phyloP scores from a whole-genome alignment of 257 asterid genomes.

The Petrea volubilis region DNA sequence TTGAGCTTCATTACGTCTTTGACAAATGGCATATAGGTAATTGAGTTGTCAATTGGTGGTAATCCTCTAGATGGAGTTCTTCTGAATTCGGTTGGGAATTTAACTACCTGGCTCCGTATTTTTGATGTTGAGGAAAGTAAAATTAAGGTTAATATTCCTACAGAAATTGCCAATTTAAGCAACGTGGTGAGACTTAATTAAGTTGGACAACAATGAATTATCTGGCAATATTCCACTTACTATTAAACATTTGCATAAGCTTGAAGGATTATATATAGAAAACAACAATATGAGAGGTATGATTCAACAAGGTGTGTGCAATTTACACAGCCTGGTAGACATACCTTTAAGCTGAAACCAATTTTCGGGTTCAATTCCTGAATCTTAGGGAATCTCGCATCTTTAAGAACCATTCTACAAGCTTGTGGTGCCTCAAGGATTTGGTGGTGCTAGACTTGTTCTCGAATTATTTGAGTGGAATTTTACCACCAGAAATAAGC shows the following conservation, averaged over 20 bases:
- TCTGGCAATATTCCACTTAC: conserved; percentile 15
- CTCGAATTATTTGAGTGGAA: conserved; percentile 16
- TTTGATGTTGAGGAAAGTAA: not conserved
- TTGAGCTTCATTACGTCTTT: conserved; percentile 28
- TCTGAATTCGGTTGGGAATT: conserved; percentile 34
- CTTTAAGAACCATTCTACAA: conserved; percentile 3
- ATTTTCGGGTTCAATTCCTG: conserved; percentile 21
- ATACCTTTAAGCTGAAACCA: not conserved
- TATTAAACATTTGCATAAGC: not conserved
- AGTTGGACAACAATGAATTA: conserved; percentile 4
- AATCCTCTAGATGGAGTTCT: conserved; percentile 18
- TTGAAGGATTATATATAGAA: conserved; percentile 12
- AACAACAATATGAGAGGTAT: conserved; percentile 9
- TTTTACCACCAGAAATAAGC: conserved; percentile 13
- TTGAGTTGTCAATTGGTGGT: not conserved
- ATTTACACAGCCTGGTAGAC: not conserved
- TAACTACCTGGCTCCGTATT: not conserved
- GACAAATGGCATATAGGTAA: conserved; percentile 19
- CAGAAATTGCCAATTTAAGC: conserved; percentile 20
- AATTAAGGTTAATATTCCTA: conserved; percentile 20
- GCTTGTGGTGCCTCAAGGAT: conserved; percentile 23
- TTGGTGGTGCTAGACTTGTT: conserved; percentile 4
- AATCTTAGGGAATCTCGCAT: conserved; percentile 14
- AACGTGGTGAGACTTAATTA: not conserved
- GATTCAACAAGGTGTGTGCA: conserved; percentile 6